Base-by-base conservation (phyloP, 306 rosid genomes). In the Cucurbita argyrosperma region DNA sequence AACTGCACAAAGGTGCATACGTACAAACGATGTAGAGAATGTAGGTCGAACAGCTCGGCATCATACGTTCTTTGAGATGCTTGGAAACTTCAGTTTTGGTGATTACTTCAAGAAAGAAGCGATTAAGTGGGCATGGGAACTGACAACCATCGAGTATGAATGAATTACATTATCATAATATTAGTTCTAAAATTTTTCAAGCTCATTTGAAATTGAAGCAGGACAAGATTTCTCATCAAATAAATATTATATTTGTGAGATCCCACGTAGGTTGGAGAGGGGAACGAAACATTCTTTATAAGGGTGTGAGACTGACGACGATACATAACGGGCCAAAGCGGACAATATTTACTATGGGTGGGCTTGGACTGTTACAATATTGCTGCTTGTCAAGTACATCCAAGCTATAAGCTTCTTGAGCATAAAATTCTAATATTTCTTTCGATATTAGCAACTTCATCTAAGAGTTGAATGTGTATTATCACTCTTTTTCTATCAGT, bases 21-120 rank as follows among this genome's bases (percentile, higher is more conserved):
- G 96, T 55, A 90, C 98, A 16, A 93, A 93, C 77, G 96, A 93
- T 70, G 80, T 93, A 75, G 83, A 90, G 80, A 93, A 90, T 80
- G 98, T 93, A 43, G 98, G 98, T 62, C 90, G 82, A 70, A 93
- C 98, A 7, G 37, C 96, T 51, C 81, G 93, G 16, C 98, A 93
- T 82, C 98, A 93, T 13, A 90, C 96, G 67, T 90, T 93, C 75
- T 93, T 93, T 75, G 96, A 93, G 85, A 90, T 93, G 98, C 98
- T 93, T 74, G 98, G 97, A 62, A 93, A 93, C 86, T 93, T 93
- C 85, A 93, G 96, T 84, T 90, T 90, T 85, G 97, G 97, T 40
- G 90, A 93, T 87, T 93, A 89, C 90, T 93, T 93, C 90, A 93
- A 93, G 87, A 81, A 78, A 81, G 91, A 92, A 79, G 98, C 97